phyloP scores from a whole-genome alignment of 352 stramenopile genomes.

The Globisporangium takayamanum region DNA sequence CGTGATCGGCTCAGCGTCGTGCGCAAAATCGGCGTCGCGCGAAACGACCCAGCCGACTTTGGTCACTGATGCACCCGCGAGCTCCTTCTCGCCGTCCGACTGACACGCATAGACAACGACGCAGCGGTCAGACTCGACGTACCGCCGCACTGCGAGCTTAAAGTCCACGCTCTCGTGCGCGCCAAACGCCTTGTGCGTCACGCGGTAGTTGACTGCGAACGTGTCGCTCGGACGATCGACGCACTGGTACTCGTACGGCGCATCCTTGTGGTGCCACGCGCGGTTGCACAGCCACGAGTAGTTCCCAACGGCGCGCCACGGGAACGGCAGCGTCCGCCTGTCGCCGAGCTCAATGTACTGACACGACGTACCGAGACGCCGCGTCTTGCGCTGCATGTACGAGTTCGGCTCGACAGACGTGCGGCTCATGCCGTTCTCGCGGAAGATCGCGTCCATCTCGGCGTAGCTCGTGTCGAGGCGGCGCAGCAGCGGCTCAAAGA shows the following conservation, averaged over 20 bases:
- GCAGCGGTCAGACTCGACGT: conserved; percentile 7
- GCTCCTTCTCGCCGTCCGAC: conserved; percentile 7
- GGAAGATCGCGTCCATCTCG: conserved; percentile 6
- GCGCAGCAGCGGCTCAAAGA: conserved; percentile 1
- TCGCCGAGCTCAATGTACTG: conserved; percentile 7
- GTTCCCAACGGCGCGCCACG: background rate
- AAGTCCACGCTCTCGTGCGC: background rate
- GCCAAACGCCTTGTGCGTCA: background rate
- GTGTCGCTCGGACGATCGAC: background rate
- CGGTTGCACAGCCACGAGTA: background rate
- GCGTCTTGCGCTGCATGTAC: conserved; percentile 1
- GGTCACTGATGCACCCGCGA: background rate
- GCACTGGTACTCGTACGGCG: conserved; percentile 3
- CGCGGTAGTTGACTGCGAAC: conserved; percentile 9
- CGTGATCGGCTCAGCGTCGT: background rate
- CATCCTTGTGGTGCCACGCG: conserved; percentile 9
- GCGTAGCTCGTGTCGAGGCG: conserved; percentile 2
- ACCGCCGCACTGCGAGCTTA: conserved; percentile 10
- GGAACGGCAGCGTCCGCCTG: conserved; percentile 2
- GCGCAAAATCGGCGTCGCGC: background rate
- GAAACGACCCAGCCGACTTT: conserved; percentile 3
- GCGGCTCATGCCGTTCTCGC: conserved; percentile 3
- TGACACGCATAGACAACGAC: conserved; percentile 7
- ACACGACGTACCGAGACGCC: background rate
- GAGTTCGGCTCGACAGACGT: background rate